These are phyloP conservation scores for Pyricularia sp. DNA, from an alignment of 2,329 filamentous ascomycete genomes.

Conservation along the genomic window DNA sequence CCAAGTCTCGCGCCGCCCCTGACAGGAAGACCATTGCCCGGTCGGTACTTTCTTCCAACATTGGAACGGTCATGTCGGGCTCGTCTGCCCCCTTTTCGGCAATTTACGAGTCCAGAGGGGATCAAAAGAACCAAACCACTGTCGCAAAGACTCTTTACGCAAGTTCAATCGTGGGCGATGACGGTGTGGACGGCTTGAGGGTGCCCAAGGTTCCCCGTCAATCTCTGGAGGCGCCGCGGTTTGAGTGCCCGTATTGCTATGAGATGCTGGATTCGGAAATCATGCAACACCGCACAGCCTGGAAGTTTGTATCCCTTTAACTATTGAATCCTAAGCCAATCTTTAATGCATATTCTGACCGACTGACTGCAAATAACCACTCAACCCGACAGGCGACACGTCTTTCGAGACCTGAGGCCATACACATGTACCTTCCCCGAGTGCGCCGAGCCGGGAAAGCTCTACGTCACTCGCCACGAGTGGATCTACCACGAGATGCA, in stretches of 20 bases:
- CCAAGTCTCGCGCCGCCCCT: background rate
- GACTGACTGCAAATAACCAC: background rate
- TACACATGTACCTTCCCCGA: slow-evolving; percentile 15
- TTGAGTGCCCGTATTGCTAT: slow-evolving; percentile 3
- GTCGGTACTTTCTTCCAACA: background rate
- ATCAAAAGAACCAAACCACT: background rate
- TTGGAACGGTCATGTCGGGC: background rate
- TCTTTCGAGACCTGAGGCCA: slow-evolving; percentile 14
- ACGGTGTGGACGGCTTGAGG: background rate
- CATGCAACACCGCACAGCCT: slow-evolving; percentile 3
- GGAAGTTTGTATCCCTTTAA: slow-evolving; percentile 3
- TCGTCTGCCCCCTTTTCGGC: background rate
- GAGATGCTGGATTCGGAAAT: background rate
- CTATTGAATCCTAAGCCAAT: background rate
- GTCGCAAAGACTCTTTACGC: background rate
- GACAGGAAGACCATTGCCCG: background rate
- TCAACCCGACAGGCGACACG: slow-evolving; percentile 7
- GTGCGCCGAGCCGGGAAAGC: slow-evolving; percentile 9
- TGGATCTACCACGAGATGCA: slow-evolving; percentile 14
- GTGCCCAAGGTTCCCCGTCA: background rate
- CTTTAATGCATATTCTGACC: no score
- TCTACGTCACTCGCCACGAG: slow-evolving; percentile 11
- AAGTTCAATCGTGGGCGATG: background rate
- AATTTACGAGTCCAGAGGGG: background rate
- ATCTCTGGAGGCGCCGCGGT: background rate